Conservation (phyloP, 2,329 filamentous ascomycete genomes). For the Talaromyces funiculosus region DNA sequence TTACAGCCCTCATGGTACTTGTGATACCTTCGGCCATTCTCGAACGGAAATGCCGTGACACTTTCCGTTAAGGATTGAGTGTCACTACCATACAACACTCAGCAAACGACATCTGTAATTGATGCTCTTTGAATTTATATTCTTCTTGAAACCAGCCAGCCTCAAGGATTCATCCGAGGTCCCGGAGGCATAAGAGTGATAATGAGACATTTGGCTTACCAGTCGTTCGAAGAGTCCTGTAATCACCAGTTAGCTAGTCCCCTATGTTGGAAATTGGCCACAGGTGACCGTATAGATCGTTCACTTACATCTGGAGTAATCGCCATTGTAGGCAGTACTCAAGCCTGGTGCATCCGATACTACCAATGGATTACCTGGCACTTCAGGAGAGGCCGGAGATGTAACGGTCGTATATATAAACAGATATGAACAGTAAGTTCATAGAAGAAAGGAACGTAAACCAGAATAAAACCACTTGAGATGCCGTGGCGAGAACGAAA, state of each 20-base stretch:
- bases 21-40: slow-evolving; percentile 41
- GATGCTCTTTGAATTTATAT: neutral
- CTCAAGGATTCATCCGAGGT: neutral
- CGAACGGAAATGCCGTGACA: slow-evolving; percentile 39
- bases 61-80: slow-evolving; percentile 40
- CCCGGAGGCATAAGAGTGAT: neutral
- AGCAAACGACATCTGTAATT: neutral
- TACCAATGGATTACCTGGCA: neutral
- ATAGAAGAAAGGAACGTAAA: neutral
- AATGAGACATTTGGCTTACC: slow-evolving; percentile 7
- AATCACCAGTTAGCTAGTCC: neutral
- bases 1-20: slow-evolving; percentile 41
- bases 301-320: slow-evolving; percentile 16
- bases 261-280: neutral
- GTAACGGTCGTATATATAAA: too few relatives aligned
- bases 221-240: slow-evolving; percentile 15
- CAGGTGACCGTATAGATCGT: neutral
- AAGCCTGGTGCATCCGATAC: neutral
- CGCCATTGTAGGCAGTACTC: slow-evolving; percentile 6
- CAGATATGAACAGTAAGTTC: neutral
- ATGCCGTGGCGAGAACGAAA: neutral
- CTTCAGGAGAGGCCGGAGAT: too few relatives aligned
- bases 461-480: neutral
- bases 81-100: slow-evolving; percentile 25
- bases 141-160: neutral